phyloP scores from a whole-genome alignment of 805 yeast genomes.

The Alloascoidea hylecoeti region DNA sequence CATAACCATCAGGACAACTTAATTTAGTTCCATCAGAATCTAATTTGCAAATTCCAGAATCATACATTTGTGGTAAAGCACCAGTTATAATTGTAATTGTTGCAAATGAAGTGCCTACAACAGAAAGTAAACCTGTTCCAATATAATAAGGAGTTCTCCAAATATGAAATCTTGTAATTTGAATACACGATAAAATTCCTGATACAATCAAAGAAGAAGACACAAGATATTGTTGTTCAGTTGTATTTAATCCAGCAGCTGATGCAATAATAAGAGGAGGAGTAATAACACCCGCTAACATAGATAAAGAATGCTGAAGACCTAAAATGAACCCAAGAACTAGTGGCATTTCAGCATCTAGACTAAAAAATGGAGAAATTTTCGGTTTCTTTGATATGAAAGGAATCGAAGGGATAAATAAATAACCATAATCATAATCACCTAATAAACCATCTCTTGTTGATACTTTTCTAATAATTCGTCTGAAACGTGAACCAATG shows the following conservation, averaged over 20 bases:
- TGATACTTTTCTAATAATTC: not conserved
- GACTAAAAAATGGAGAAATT: constrained; percentile 62
- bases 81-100: constrained; percentile 54
- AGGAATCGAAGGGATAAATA: constrained; percentile 60
- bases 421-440: constrained; percentile 54
- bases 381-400: constrained; percentile 26
- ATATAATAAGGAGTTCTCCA: constrained; percentile 52
- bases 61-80: constrained; percentile 59
- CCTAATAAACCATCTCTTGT: constrained; percentile 29
- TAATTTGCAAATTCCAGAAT: constrained; percentile 37
- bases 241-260: constrained; percentile 33
- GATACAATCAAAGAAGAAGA: constrained; percentile 46
- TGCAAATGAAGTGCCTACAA: constrained; percentile 69
- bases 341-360: constrained; percentile 57
- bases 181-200: constrained; percentile 44
- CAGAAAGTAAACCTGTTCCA: constrained; percentile 64
- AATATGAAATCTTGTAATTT: constrained; percentile 57
- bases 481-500: no score
- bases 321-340: constrained; percentile 52
- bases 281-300: constrained; percentile 66
- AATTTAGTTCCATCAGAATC: constrained; percentile 37
- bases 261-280: constrained; percentile 54
- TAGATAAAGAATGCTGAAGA: constrained; percentile 57
- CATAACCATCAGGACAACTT: constrained; percentile 69
- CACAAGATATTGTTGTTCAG: constrained; percentile 33